Conservation (phyloP, 1,284 basidiomycete species). For the Mycena citricolor region DNA sequence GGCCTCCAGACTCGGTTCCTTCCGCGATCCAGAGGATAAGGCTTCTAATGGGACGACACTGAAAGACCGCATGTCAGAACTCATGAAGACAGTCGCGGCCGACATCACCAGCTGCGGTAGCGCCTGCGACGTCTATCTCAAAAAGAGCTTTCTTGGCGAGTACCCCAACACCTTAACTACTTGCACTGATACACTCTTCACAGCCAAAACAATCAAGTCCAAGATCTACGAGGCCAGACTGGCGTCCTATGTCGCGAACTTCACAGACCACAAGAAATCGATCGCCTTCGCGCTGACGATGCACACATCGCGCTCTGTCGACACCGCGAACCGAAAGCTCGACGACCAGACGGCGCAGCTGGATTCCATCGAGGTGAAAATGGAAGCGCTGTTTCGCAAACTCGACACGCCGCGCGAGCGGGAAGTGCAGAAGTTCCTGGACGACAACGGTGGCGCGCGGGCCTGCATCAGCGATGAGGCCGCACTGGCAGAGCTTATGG, state of each 20-base stretch:
- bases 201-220: conserved; percentile 39
- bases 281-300: conserved; percentile 33
- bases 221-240: conserved; percentile 38
- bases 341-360: conserved; percentile 26
- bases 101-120: conserved; percentile 30
- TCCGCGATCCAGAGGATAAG: conserved; percentile 22
- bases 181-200: too few relatives aligned
- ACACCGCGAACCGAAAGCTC: conserved; percentile 34
- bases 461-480: conserved; percentile 26
- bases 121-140: conserved; percentile 30
- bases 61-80: conserved; percentile 21
- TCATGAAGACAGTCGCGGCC: conserved; percentile 27
- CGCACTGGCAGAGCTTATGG: conserved; percentile 25
- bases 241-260: conserved; percentile 32
- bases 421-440: conserved; percentile 31
- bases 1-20: conserved; percentile 21
- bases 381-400: conserved; percentile 24
- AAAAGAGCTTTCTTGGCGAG: conserved; percentile 31
- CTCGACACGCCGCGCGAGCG: conserved; percentile 31
- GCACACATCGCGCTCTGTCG: conserved; percentile 36
- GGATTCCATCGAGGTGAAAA: conserved; percentile 26
- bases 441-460: conserved; percentile 30
- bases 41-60: conserved; percentile 25
- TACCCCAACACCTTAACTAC: too few relatives aligned
- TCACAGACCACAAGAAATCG: conserved; percentile 33